phyloP scores from a whole-genome alignment of 1,284 basidiomycete species.

The Athelia sp. region DNA sequence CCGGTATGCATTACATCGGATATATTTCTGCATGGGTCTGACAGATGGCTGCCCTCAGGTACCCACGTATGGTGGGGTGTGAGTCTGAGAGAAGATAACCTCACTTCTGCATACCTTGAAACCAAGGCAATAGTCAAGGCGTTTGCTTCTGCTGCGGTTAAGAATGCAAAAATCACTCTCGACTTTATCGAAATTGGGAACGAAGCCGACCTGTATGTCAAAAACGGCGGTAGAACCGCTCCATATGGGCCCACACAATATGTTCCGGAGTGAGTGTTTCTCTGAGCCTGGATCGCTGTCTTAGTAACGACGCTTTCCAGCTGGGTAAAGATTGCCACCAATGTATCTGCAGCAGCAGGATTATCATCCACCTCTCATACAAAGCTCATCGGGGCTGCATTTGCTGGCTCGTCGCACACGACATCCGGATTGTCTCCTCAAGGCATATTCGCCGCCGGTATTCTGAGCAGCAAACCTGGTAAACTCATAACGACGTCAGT shows the following conservation, averaged over 20 bases:
- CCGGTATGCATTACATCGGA: conserved; percentile 29
- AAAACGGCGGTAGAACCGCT: conserved; percentile 39
- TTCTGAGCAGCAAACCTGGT: conserved; percentile 34
- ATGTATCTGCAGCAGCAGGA: conserved; percentile 21
- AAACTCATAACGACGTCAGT: conserved; percentile 28
- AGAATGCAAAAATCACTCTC: conserved; percentile 39
- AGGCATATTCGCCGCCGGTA: conserved; percentile 38
- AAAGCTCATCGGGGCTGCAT: conserved; percentile 48
- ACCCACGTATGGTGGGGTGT: conserved; percentile 70
- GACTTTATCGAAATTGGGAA: conserved; percentile 62
- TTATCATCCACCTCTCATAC: conserved; percentile 29
- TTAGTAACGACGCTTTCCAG: conserved; percentile 14
- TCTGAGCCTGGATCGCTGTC: neutral
- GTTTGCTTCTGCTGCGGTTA: conserved; percentile 41
- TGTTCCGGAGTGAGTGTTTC: conserved; percentile 42
- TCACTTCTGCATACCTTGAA: conserved; percentile 55
- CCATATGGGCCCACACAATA: conserved; percentile 47
- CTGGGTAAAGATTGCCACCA: conserved; percentile 31
- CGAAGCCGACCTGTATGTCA: conserved; percentile 55
- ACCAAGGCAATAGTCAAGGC: conserved; percentile 50
- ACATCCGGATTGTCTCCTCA: conserved; percentile 51
- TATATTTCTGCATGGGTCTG: neutral
- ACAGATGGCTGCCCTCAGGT: conserved; percentile 21
- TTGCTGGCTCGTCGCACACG: conserved; percentile 44
- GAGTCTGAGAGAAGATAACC: conserved; percentile 53